phyloP scores from a whole-genome alignment of 768 basidiomycete genomes.

The Candolleomyces efflorescens region DNA sequence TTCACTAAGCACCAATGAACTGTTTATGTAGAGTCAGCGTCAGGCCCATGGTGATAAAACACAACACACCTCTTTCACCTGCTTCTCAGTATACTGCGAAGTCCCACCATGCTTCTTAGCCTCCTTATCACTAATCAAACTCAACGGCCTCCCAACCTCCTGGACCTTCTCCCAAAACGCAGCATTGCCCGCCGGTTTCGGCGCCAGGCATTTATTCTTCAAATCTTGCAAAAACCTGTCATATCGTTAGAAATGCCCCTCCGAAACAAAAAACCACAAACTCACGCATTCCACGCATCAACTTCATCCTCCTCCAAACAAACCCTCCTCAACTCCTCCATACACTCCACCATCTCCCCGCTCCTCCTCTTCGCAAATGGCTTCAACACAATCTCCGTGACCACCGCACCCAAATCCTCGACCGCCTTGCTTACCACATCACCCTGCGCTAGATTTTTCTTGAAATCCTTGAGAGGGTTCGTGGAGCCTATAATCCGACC shows the following conservation, averaged over 20 bases:
- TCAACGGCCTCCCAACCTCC: conserved; percentile 45
- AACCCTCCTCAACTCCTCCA: conserved; percentile 61
- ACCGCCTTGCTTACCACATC: conserved; percentile 85
- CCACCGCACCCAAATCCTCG: conserved; percentile 68
- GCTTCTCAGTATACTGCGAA: conserved; percentile 51
- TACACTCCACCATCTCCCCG: conserved; percentile 69
- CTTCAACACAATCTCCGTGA: conserved; percentile 61
- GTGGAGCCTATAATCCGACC: conserved; percentile 76
- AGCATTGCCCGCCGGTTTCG: conserved; percentile 48
- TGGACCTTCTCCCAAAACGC: conserved; percentile 65
- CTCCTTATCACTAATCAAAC: conserved; percentile 61
- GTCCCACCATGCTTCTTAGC: conserved; percentile 54
- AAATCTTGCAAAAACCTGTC: conserved; percentile 59
- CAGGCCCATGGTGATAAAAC: not conserved
- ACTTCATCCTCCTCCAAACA: conserved; percentile 74
- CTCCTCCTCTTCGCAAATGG: conserved; percentile 70
- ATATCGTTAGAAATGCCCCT: not conserved
- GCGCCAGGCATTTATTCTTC: conserved; percentile 47
- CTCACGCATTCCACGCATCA: conserved; percentile 74
- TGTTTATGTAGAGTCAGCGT: not conserved
- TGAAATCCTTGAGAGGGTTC: conserved; percentile 75
- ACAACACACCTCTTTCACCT: conserved; percentile 48
- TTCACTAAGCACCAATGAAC: not conserved
- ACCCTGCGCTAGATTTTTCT: conserved; percentile 60
- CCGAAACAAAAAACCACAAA: conserved; percentile 9